Conservation (phyloP, 257 asterid species). For the Solanum corneliomulleri region DNA sequence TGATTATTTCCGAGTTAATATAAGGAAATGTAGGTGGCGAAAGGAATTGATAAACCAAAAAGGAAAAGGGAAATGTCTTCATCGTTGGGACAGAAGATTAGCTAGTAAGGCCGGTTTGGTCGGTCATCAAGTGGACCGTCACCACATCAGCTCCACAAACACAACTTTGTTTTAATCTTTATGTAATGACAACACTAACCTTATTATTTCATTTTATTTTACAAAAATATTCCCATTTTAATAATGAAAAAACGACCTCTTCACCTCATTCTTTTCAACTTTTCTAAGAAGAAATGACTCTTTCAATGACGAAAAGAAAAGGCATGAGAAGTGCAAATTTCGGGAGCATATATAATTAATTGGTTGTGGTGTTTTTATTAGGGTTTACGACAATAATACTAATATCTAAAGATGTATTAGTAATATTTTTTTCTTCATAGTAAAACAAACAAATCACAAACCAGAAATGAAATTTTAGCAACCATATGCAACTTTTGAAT, state of each 20-base stretch:
- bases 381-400: too few species aligned
- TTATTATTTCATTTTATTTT: neutral
- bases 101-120: slow-evolving; percentile 56
- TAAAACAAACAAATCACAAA: neutral
- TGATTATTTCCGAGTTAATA: too few species aligned
- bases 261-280: neutral
- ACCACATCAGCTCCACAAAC: slow-evolving; percentile 13
- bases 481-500: neutral
- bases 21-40: neutral
- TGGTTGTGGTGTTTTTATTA: too few species aligned
- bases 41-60: neutral
- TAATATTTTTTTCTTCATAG: neutral
- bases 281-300: neutral
- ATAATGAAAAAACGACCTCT: neutral
- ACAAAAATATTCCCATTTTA: neutral
- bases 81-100: slow-evolving; percentile 13
- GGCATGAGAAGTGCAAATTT: neutral
- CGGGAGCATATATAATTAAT: too few species aligned
- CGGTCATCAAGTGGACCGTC: slow-evolving; percentile 59
- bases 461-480: neutral
- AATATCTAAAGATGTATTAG: neutral
- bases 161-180: neutral
- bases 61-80: neutral
- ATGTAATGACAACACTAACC: slow-evolving; percentile 10
- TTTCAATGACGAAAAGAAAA: neutral